phyloP scores from a whole-genome alignment of 306 rosid species.

The Rosa lucieae region DNA sequence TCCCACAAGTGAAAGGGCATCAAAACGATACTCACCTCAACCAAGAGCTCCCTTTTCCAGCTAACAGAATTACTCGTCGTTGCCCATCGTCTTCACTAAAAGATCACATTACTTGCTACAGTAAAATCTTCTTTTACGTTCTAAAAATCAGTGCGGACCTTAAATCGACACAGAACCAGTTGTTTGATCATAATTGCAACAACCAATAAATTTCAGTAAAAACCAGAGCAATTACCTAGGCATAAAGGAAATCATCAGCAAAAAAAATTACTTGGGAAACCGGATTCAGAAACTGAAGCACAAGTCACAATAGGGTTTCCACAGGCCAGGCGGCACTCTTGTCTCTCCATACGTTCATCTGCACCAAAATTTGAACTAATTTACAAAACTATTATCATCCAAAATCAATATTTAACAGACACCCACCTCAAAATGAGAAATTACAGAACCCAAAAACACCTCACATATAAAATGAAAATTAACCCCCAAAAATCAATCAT shows the following conservation, averaged over 20 bases:
- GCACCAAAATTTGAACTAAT: conserved; percentile 31
- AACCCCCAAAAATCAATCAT: conserved; percentile 1
- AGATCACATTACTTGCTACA: not conserved
- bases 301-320: conserved; percentile 88
- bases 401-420: conserved; percentile 22
- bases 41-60: too few species aligned
- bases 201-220: not conserved
- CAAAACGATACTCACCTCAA: too few species aligned
- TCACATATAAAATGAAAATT: not conserved
- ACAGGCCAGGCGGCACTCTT: conserved; percentile 93
- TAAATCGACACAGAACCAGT: not conserved
- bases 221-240: conserved; percentile 53
- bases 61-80: too few species aligned
- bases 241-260: conserved; percentile 90
- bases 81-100: not conserved
- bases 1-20: too few species aligned
- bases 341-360: conserved; percentile 71
- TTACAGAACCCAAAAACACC: conserved; percentile 13
- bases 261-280: conserved; percentile 95
- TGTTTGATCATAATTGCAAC: not conserved
- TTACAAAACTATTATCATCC: conserved; percentile 10
- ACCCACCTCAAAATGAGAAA: not conserved
- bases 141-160: not conserved
- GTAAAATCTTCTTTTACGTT: not conserved
- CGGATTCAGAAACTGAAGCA: conserved; percentile 90